A percentile compares a stretch with the other conserved stretches of the same genome.
These are phyloP conservation scores for Alternaria ventricosa DNA, from an alignment of 2,329 filamentous ascomycete species.

Conservation along the genomic window DNA sequence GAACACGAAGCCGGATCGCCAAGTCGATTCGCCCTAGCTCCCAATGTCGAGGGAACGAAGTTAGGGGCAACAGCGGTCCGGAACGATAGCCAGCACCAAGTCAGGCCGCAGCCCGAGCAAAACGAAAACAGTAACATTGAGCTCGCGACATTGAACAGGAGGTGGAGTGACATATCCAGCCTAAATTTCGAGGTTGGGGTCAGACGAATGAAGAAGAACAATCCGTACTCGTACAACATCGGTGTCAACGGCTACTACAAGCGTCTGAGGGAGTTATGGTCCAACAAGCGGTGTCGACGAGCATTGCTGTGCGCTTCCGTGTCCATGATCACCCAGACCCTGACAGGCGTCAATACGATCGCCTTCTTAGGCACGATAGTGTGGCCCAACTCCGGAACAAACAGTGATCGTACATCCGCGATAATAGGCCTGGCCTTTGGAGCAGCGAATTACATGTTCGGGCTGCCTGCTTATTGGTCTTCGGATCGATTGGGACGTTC, in stretches of 20 bases:
- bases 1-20: neutral
- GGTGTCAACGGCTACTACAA: constrained; percentile 31
- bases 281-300: constrained; percentile 25
- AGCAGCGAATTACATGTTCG: constrained; percentile 25
- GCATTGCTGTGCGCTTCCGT: constrained; percentile 22
- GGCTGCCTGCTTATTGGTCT: constrained; percentile 28
- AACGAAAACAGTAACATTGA: constrained; percentile 3
- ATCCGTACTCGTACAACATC: constrained; percentile 29
- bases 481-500: constrained; percentile 28
- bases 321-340: constrained; percentile 26
- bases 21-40: neutral
- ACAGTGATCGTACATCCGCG: constrained; percentile 12
- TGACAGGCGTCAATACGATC: constrained; percentile 21
- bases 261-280: constrained; percentile 21
- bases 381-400: constrained; percentile 12
- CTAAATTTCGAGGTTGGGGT: constrained; percentile 10
- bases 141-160: neutral
- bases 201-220: constrained; percentile 2
- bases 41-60: neutral
- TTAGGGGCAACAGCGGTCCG: neutral
- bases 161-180: constrained; percentile 14
- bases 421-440: constrained; percentile 28
- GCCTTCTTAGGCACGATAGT: constrained; percentile 26
- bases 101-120: neutral
- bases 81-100: neutral